These are phyloP conservation scores for Ophiocytium majus DNA, from an alignment of 352 stramenopile genomes.

Conservation along the genomic window DNA sequence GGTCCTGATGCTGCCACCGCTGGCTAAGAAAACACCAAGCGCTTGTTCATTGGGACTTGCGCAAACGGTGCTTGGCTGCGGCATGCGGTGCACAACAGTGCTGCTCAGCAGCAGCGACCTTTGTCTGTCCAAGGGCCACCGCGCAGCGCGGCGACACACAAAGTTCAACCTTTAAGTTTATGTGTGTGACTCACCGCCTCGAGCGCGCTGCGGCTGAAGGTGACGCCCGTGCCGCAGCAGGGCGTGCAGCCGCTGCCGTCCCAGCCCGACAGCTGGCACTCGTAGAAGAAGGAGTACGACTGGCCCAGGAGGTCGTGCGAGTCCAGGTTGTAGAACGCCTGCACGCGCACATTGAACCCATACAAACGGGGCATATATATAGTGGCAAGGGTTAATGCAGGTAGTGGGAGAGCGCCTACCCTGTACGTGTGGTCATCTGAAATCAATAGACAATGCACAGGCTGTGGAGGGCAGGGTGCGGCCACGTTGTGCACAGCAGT, in stretches of 20 bases:
- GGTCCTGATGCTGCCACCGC: too few relatives aligned
- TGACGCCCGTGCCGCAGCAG: slow-evolving; percentile 70
- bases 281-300: slow-evolving; percentile 30
- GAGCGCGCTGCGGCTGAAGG: slow-evolving; percentile 79
- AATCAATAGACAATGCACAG: not conserved
- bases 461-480: not conserved
- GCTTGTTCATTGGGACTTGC: too few relatives aligned
- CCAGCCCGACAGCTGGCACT: slow-evolving; percentile 22
- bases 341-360: not conserved
- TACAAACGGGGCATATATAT: too few relatives aligned
- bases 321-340: slow-evolving; percentile 24
- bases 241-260: slow-evolving; percentile 26
- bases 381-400: not conserved
- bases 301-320: slow-evolving; percentile 3
- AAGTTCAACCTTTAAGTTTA: too few relatives aligned
- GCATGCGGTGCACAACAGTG: too few relatives aligned
- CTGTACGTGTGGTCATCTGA: not conserved
- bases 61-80: too few relatives aligned
- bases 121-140: too few relatives aligned
- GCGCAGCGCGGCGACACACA: too few relatives aligned
- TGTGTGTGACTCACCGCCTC: too few relatives aligned
- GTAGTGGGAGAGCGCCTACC: not conserved
- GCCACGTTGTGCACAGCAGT: not conserved
- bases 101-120: too few relatives aligned
- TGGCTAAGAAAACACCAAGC: too few relatives aligned